These are phyloP conservation scores for Vinca minor DNA, from an alignment of 257 asterid species.

Conservation along the genomic window DNA sequence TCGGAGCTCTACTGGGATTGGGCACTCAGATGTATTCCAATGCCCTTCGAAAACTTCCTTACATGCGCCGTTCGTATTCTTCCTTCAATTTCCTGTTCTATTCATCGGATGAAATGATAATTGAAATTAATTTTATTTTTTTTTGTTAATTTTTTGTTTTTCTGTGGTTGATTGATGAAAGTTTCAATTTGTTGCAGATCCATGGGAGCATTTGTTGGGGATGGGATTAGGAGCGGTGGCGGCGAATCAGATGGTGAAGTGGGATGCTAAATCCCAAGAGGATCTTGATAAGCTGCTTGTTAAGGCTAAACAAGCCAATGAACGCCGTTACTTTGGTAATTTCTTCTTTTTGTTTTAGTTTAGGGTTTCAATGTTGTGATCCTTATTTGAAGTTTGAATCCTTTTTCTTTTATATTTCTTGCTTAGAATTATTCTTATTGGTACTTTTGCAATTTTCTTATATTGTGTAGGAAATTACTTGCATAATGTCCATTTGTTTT, in stretches of 20 bases:
- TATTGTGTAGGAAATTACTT: neutral
- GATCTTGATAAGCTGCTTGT: constrained; percentile 80
- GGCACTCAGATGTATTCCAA: constrained; percentile 96
- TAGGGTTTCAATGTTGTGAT: neutral
- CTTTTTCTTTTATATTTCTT: neutral
- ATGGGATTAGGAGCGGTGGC: constrained; percentile 86
- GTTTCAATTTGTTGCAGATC: constrained; percentile 54
- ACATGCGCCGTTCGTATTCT: constrained; percentile 78
- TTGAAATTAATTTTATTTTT: neutral
- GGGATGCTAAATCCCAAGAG: constrained; percentile 67
- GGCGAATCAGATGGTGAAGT: constrained; percentile 78
- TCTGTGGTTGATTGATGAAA: neutral
- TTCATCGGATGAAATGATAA: neutral
- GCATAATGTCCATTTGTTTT: neutral
- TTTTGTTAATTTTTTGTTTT: neutral
- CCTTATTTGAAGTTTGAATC: neutral
- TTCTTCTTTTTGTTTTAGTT: neutral
- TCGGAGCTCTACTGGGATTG: constrained; percentile 79
- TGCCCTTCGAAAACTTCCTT: constrained; percentile 95
- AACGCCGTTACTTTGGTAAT: constrained; percentile 89
- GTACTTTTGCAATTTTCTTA: neutral
- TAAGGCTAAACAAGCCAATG: constrained; percentile 80
- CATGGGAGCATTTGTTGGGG: constrained; percentile 97
- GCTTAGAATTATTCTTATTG: neutral
- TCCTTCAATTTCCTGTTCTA: neutral